Evolutionary conservation across 352 stramenopile genomes (phyloP).

Genomic region (Globisporangium viniferum): DNA sequence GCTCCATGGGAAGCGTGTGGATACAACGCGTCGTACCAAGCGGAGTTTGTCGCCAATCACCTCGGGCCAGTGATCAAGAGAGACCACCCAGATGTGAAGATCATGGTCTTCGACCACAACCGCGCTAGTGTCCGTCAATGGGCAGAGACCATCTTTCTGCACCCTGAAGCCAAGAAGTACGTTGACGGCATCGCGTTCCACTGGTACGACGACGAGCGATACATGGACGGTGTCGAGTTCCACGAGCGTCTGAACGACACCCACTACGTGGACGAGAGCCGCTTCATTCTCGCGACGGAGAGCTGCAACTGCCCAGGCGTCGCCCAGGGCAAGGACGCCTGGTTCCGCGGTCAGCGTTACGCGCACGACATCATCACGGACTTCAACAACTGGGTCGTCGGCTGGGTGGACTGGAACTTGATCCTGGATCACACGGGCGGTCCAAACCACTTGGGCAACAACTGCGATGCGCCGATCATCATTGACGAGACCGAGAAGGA

Average conservation of each 20-base stretch:
- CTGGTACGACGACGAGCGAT: conserved; percentile 75
- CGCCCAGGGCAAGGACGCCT: conserved; percentile 51
- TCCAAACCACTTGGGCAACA: conserved; percentile 86
- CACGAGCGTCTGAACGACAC: conserved; percentile 75
- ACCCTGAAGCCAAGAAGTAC: conserved; percentile 62
- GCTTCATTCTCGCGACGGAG: conserved; percentile 70
- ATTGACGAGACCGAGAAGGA: conserved; percentile 56
- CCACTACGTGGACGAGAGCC: conserved; percentile 54
- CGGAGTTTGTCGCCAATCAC: conserved; percentile 80
- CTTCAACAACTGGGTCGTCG: conserved; percentile 83
- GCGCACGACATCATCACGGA: conserved; percentile 90
- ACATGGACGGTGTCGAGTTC: conserved; percentile 72
- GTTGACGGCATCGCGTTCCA: conserved; percentile 91
- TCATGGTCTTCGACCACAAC: conserved; percentile 93
- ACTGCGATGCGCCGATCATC: conserved; percentile 79
- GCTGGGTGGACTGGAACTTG: conserved; percentile 94
- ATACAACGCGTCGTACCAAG: conserved; percentile 53
- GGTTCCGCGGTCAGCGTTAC: conserved; percentile 86
- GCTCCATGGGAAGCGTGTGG: conserved; percentile 73
- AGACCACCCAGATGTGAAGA: conserved; percentile 87
- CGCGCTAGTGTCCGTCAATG: conserved; percentile 70
- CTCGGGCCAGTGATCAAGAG: conserved; percentile 77
- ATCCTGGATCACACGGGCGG: conserved; percentile 84
- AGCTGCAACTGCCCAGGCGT: conserved; percentile 77
- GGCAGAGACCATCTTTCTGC: conserved; percentile 67